Conservation (phyloP, 352 stramenopile species). For the Phytophthora fragariaefolia region DNA sequence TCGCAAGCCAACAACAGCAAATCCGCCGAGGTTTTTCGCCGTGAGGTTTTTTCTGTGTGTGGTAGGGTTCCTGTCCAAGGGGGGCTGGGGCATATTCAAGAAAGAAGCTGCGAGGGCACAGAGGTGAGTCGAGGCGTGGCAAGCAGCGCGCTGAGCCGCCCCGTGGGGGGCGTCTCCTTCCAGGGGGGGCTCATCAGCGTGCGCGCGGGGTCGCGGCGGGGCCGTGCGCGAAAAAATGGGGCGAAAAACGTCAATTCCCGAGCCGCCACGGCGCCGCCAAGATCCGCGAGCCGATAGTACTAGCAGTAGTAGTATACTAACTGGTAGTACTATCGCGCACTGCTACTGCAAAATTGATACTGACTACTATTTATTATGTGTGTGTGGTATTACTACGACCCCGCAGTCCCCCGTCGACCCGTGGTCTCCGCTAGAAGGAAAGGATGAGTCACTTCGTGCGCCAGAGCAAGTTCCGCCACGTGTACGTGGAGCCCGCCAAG, state of each 20-base stretch:
- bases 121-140: slow-evolving; percentile 30
- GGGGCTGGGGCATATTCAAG: slow-evolving; percentile 44
- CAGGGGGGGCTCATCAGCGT: no score
- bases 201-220: no score
- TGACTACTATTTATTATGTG: neutral
- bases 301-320: no score
- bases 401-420: slow-evolving; percentile 13
- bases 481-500: slow-evolving; percentile 98
- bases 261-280: neutral
- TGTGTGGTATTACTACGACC: neutral
- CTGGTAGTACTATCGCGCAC: no score
- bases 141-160: neutral
- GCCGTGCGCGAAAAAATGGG: no score
- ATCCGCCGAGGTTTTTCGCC: slow-evolving; percentile 25
- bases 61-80: slow-evolving; percentile 29
- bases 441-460: slow-evolving; percentile 95
- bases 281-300: slow-evolving; percentile 5
- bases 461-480: slow-evolving; percentile 98
- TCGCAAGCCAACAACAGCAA: slow-evolving; percentile 31
- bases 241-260: no score
- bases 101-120: slow-evolving; percentile 29
- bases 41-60: slow-evolving; percentile 26
- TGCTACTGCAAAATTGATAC: neutral
- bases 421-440: neutral
- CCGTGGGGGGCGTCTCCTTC: no score